phyloP scores from a whole-genome alignment of 768 basidiomycete species.

The Cubamyces sp. region DNA sequence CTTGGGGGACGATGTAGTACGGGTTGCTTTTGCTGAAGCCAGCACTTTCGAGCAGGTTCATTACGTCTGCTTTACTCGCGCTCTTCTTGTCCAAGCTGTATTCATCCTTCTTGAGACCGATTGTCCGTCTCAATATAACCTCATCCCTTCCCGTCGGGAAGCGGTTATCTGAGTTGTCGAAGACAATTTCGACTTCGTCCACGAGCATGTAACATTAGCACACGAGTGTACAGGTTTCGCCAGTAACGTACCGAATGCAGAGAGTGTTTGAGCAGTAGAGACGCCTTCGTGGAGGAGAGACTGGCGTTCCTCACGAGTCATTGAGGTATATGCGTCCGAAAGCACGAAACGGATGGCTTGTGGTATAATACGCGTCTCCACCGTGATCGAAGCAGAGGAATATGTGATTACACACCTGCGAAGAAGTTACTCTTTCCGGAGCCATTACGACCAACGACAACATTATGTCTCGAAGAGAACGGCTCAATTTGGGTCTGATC shows the following conservation, averaged over 20 bases:
- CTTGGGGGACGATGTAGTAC: slow-evolving; percentile 99
- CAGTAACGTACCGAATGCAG: slow-evolving; percentile 76
- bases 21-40: slow-evolving; percentile 99
- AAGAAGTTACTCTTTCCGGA: slow-evolving; percentile 99
- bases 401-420: slow-evolving; percentile 60
- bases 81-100: slow-evolving; percentile 97
- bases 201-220: background rate
- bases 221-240: background rate
- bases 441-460: slow-evolving; percentile 96
- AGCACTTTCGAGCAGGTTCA: slow-evolving; percentile 95
- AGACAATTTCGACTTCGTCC: slow-evolving; percentile 81
- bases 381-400: too few species aligned
- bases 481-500: slow-evolving; percentile 94
- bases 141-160: slow-evolving; percentile 93
- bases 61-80: slow-evolving; percentile 94
- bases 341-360: slow-evolving; percentile 86
- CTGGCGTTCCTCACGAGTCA: slow-evolving; percentile 91
- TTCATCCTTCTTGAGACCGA: slow-evolving; percentile 98
- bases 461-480: slow-evolving; percentile 92
- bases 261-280: slow-evolving; percentile 83
- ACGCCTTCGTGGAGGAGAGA: slow-evolving; percentile 94
- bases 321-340: slow-evolving; percentile 95
- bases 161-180: slow-evolving; percentile 92
- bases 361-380: background rate
- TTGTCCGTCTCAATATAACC: slow-evolving; percentile 87